A percentile compares a stretch with the other conserved stretches of the same genome.
Conservation (phyloP, 2,329 filamentous ascomycete genomes). For the Fusarium sp. region DNA sequence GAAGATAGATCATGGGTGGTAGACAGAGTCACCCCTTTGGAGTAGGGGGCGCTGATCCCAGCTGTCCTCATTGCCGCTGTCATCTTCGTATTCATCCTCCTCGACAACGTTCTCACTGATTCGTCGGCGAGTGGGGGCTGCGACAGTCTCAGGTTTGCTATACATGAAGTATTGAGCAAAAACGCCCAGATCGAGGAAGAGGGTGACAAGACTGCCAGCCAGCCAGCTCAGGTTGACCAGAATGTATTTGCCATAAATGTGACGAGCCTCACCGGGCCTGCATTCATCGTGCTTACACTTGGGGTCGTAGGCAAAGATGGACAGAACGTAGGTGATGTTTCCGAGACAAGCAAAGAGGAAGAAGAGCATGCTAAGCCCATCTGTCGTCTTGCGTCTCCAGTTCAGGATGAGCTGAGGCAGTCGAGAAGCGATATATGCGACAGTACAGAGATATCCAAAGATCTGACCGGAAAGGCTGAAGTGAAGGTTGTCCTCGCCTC, state of each 20-base stretch:
- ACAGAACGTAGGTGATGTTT: conserved; percentile 92
- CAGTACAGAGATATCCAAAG: conserved; percentile 92
- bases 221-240: conserved; percentile 93
- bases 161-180: conserved; percentile 96
- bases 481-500: conserved; percentile 63
- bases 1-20: conserved; percentile 28
- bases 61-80: conserved; percentile 43
- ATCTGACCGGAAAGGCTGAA: conserved; percentile 87
- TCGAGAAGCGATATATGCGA: conserved; percentile 88
- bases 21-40: conserved; percentile 49
- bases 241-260: conserved; percentile 83
- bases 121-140: conserved; percentile 13
- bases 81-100: conserved; percentile 48
- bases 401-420: conserved; percentile 93
- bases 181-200: conserved; percentile 85
- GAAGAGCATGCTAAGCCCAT: conserved; percentile 93
- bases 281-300: conserved; percentile 70
- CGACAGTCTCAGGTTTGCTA: conserved; percentile 58
- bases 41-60: conserved; percentile 59
- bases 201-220: conserved; percentile 86
- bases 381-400: conserved; percentile 90
- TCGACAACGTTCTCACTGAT: conserved; percentile 33
- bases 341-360: conserved; percentile 97
- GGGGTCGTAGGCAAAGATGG: conserved; percentile 90
- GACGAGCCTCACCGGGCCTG: conserved; percentile 70